Base-by-base conservation (phyloP, 148 eudicot genomes). In the Rhododendron ovatum region DNA sequence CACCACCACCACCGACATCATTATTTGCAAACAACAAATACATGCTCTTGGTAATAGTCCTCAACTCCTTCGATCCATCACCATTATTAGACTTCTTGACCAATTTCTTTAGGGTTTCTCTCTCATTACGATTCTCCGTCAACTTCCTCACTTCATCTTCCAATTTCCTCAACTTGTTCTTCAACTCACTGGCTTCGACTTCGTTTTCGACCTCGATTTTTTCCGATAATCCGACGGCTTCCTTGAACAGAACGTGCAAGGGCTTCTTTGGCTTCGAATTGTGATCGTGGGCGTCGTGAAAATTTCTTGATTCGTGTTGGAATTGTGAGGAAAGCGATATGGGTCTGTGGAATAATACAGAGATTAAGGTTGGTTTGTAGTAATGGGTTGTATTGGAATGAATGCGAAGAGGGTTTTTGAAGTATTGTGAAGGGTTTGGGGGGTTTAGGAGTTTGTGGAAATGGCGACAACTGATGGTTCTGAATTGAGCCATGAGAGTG, bases 211-310 rank as follows among this genome's bases (percentile, higher is more conserved):
- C 47, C 47, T 90, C 85, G 5, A 76, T 12, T 47, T 35, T 88
- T 82, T 48, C 85, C 10, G 85, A 83, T 30, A 90, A 67, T 14
- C 92, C 94, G 59, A 90, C 88, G 11, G 93, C 92, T 90, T 93
- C 93, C 75, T 87, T 87, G 89, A 93, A 90, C 26, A 89, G 35
- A 80, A 86, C 51, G 87, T 91, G 90, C 74, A 91, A 85, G 82
- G 91, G 92, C 86, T 88, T 88, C 85, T 85, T 87, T 14, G 82
- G 47, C 24, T 77, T 85, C 39, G 67, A 18, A 14, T 30, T 63
- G 15, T 51, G 28, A 13, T 83, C 76, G 30, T 43, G 65, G 22
- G 10, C 28, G 45, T 73, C 15, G n/a, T 8, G 65, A 39, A 53
- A 43, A 75, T 80, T 3, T 28, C 5, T 73, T 24, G 81, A 69